Percentiles rank a stretch among this genome's conserved stretches.
phyloP scores from a whole-genome alignment of 2,329 filamentous ascomycete genomes.

The Exophiala phaeomuriformis region DNA sequence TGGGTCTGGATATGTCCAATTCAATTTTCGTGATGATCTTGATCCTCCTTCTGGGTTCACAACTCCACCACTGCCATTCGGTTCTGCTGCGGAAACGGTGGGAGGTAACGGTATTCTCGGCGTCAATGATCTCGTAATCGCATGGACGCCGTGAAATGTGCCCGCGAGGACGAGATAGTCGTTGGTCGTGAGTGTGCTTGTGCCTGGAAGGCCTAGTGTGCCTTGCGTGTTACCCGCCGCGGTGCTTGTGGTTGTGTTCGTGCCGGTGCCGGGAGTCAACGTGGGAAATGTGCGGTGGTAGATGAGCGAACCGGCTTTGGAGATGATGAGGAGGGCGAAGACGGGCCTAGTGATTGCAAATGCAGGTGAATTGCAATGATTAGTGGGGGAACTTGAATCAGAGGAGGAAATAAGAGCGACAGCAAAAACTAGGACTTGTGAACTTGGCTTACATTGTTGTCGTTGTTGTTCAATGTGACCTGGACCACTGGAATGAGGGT shows the following conservation, averaged over 20 bases:
- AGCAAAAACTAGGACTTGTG: too few relatives aligned
- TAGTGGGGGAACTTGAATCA: too few relatives aligned
- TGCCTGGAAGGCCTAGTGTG: slow-evolving; percentile 39
- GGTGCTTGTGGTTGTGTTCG: slow-evolving; percentile 37
- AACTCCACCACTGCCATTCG: too few relatives aligned
- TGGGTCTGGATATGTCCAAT: slow-evolving; percentile 29
- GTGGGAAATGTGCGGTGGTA: slow-evolving; percentile 79
- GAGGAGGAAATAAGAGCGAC: too few relatives aligned
- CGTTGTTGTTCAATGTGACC: too few relatives aligned
- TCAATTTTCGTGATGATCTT: slow-evolving; percentile 27
- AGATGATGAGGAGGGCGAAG: slow-evolving; percentile 93
- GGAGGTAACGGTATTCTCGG: slow-evolving; percentile 33
- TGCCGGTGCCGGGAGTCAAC: slow-evolving; percentile 35
- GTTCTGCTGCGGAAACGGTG: slow-evolving; percentile 25
- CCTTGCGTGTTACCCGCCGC: neutral
- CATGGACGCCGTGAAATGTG: slow-evolving; percentile 83
- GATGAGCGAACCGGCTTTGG: slow-evolving; percentile 93
- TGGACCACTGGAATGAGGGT: too few relatives aligned
- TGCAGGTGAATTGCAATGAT: too few relatives aligned
- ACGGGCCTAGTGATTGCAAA: slow-evolving; percentile 60
- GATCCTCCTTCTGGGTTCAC: too few relatives aligned
- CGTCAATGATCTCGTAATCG: slow-evolving; percentile 53
- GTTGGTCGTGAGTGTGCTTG: slow-evolving; percentile 86
- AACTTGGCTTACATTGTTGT: too few relatives aligned
- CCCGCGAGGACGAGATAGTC: slow-evolving; percentile 95